Conservation (phyloP, 495 filamentous ascomycete genomes). For the Beverwykella pulmonaria region DNA sequence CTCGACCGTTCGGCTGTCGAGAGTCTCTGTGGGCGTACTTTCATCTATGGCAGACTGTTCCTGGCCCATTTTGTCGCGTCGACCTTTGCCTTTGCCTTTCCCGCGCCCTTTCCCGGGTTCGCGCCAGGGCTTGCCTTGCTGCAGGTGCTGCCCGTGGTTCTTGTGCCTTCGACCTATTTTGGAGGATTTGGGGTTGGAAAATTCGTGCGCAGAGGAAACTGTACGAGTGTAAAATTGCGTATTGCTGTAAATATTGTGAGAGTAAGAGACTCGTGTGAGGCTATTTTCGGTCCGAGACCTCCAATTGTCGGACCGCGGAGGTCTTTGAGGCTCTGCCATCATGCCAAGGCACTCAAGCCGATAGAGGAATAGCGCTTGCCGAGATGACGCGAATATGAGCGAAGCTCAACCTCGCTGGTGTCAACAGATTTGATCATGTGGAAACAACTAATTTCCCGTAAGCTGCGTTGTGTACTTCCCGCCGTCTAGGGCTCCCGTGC, state of each 20-base stretch:
- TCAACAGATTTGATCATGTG: no score
- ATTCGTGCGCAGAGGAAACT: no score
- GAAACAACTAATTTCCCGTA: no score
- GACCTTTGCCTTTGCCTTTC: constrained; percentile 34
- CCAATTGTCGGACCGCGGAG: not conserved
- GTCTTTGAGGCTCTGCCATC: not conserved
- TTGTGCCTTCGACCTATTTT: constrained; percentile 48
- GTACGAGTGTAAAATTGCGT: no score
- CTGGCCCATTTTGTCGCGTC: constrained; percentile 63
- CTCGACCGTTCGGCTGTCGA: constrained; percentile 67
- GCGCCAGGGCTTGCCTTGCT: constrained; percentile 34
- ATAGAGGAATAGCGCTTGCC: not conserved
- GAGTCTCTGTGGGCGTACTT: constrained; percentile 62
- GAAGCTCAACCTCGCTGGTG: no score
- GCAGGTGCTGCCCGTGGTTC: constrained; percentile 42
- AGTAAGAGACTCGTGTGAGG: no score
- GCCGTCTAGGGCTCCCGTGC: no score
- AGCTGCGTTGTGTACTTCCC: no score
- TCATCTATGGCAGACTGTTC: constrained; percentile 69
- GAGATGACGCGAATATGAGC: no score
- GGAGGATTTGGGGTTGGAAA: not conserved
- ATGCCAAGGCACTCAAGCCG: not conserved
- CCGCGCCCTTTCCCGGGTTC: constrained; percentile 13
- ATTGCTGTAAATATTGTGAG: no score
- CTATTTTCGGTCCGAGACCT: not conserved